phyloP scores from a whole-genome alignment of 176 grass and related monocot genomes.

The Poa annua region DNA sequence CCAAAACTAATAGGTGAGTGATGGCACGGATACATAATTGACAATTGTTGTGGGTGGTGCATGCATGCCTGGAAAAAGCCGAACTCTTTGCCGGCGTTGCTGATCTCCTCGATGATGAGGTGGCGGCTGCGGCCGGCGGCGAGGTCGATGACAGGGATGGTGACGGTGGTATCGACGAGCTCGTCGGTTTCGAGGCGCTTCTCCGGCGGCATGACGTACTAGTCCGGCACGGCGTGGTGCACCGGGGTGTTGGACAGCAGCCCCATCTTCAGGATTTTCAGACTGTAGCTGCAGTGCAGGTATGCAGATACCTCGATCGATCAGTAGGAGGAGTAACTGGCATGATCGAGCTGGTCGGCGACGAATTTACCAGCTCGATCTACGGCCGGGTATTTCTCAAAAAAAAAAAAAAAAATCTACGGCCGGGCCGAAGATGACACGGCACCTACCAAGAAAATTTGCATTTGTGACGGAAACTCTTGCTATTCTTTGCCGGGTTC shows the following conservation, averaged over 20 bases:
- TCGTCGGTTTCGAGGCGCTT: background rate
- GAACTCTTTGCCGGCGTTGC: slow-evolving; percentile 12
- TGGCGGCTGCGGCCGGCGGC: background rate
- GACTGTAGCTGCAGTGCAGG: background rate
- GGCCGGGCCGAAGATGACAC: too few species aligned
- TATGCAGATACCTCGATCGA: too few species aligned
- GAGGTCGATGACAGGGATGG: background rate
- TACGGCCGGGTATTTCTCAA: too few species aligned
- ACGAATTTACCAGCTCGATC: too few species aligned
- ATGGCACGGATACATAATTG: background rate
- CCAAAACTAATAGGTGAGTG: background rate
- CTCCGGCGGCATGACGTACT: slow-evolving; percentile 1
- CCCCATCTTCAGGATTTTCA: background rate
- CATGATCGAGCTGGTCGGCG: too few species aligned
- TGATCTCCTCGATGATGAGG: background rate
- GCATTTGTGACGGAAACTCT: too few species aligned
- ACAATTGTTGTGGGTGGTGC: background rate
- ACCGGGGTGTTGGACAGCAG: background rate
- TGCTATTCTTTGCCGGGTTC: too few species aligned
- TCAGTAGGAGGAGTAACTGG: too few species aligned
- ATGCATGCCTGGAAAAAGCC: slow-evolving; percentile 10
- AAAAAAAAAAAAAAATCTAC: too few species aligned
- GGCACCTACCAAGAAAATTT: too few species aligned
- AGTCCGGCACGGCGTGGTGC: background rate
- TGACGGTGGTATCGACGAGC: background rate